These are phyloP conservation scores for Heteromeles arbutifolia DNA, from an alignment of 306 rosid genomes.

Conservation along the genomic window DNA sequence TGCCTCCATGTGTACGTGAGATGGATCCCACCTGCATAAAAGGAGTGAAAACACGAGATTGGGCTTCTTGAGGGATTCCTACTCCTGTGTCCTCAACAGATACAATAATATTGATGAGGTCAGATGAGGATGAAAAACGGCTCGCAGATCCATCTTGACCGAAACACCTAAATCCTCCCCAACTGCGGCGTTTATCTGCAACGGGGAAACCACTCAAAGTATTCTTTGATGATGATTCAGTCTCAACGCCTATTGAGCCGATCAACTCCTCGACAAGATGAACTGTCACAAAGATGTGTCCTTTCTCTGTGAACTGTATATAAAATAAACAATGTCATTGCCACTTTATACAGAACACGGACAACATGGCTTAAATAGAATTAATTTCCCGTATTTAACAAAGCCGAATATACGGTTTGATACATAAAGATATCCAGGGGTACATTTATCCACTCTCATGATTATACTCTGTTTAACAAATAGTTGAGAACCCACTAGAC, in stretches of 20 bases:
- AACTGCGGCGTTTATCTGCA: slow-evolving; percentile 57
- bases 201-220: slow-evolving; percentile 85
- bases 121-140: slow-evolving; percentile 42
- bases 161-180: slow-evolving; percentile 60
- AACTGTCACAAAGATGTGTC: slow-evolving; percentile 88
- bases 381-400: not conserved
- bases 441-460: not conserved
- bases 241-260: slow-evolving; percentile 60
- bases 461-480: not conserved
- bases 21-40: slow-evolving; percentile 96
- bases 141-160: slow-evolving; percentile 51
- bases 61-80: slow-evolving; percentile 80
- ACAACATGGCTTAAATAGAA: not conserved
- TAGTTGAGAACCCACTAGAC: not conserved
- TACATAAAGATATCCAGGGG: too few species aligned
- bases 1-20: slow-evolving; percentile 89
- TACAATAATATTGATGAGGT: slow-evolving; percentile 62
- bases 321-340: slow-evolving; percentile 19
- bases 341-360: not conserved
- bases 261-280: slow-evolving; percentile 81
- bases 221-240: slow-evolving; percentile 45
- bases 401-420: slow-evolving; percentile 3
- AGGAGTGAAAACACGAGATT: slow-evolving; percentile 74
- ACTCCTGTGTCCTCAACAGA: slow-evolving; percentile 98
- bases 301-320: slow-evolving; percentile 89